A percentile compares a stretch with the other conserved stretches of the same genome.
Evolutionary conservation across 1,139 yeast genomes (phyloP).

Genomic region (Lodderomyces theae): DNA sequence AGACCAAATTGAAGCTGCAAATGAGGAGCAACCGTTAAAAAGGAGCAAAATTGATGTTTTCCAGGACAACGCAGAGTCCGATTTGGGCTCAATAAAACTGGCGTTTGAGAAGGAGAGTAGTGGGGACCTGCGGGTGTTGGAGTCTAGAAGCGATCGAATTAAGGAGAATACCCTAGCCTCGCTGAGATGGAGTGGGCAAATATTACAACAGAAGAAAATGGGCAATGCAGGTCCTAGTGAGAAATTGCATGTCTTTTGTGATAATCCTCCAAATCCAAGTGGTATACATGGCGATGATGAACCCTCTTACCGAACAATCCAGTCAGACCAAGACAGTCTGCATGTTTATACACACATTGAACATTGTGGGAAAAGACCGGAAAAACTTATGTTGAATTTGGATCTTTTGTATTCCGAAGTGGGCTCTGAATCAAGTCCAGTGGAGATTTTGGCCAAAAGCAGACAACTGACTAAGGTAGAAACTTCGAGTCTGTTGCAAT

Average conservation of each 20-base stretch:
- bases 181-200: slow-evolving; percentile 69
- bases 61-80: slow-evolving; percentile 22
- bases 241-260: slow-evolving; percentile 21
- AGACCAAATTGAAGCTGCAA: slow-evolving; percentile 10
- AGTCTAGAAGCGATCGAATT: slow-evolving; percentile 47
- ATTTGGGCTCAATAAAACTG: slow-evolving; percentile 30
- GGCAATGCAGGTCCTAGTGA: slow-evolving; percentile 1
- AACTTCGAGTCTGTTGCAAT: not conserved
- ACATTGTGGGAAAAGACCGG: slow-evolving; percentile 60
- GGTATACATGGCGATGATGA: not conserved
- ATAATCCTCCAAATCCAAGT: slow-evolving; percentile 6
- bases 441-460: slow-evolving; percentile 46
- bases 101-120: slow-evolving; percentile 25
- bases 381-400: slow-evolving; percentile 61
- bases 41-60: slow-evolving; percentile 33
- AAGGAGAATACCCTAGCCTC: slow-evolving; percentile 66
- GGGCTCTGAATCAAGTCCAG: slow-evolving; percentile 47
- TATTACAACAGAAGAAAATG: slow-evolving; percentile 36
- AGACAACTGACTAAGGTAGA: not conserved
- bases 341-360: slow-evolving; percentile 44
- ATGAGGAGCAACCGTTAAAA: slow-evolving; percentile 6
- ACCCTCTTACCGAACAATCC: not conserved
- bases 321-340: not conserved
- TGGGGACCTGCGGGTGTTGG: slow-evolving; percentile 35
- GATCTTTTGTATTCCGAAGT: slow-evolving; percentile 45